Conservation (phyloP, 208 protist genomes). For the Trypanosomatidae sp. region DNA sequence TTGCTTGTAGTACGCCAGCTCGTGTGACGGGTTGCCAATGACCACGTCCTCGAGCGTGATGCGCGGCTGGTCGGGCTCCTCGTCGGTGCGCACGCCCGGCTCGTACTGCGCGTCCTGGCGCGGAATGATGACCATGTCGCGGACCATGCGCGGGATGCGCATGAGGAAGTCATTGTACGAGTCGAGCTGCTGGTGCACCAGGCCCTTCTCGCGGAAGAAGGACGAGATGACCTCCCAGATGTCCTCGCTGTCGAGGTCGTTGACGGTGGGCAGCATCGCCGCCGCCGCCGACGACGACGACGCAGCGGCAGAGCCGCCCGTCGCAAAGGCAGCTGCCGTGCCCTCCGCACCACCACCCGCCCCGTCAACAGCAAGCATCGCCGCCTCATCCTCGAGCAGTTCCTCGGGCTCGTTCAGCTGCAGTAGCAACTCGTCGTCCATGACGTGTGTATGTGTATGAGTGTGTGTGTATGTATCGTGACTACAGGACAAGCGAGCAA, state of each 20-base stretch:
- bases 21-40: conserved; percentile 69
- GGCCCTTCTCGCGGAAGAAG: conserved; percentile 97
- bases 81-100: conserved; percentile 24
- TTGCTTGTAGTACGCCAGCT: conserved; percentile 24
- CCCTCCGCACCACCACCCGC: too few relatives aligned
- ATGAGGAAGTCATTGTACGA: conserved; percentile 98
- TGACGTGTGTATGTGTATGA: conserved; percentile 3
- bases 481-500: too few relatives aligned
- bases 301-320: not conserved
- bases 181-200: conserved; percentile 98
- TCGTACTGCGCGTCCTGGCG: conserved; percentile 78
- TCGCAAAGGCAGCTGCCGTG: not conserved
- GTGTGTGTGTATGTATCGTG: not conserved
- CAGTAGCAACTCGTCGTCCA: conserved; percentile 70
- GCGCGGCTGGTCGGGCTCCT: conserved; percentile 51
- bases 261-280: conserved; percentile 5
- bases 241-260: conserved; percentile 87
- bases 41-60: conserved; percentile 69
- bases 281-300: not conserved
- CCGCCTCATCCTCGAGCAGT: conserved; percentile 9
- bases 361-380: too few relatives aligned
- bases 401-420: conserved; percentile 56
- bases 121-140: conserved; percentile 47
- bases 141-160: conserved; percentile 73
- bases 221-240: conserved; percentile 95